A percentile compares a stretch with the other conserved stretches of the same genome.
These are phyloP conservation scores for Thalassiosira hispida DNA, from an alignment of 352 stramenopile species.

Conservation along the genomic window DNA sequence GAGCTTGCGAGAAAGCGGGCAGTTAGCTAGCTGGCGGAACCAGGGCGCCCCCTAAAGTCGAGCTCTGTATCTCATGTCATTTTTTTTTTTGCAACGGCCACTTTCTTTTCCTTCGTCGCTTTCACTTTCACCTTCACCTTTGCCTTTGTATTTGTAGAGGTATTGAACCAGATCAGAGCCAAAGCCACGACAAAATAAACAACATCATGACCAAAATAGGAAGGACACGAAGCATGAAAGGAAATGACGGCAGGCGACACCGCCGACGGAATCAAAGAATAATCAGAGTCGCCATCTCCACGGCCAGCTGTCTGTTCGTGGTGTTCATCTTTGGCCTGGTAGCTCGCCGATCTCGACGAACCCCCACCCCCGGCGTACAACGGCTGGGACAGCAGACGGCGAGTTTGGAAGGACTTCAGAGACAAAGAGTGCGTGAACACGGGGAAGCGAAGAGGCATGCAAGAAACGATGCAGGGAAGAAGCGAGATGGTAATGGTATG, in stretches of 20 bases:
- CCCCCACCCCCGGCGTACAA: background rate
- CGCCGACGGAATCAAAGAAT: background rate
- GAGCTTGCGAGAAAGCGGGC: no score
- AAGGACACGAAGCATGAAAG: constrained; percentile 22
- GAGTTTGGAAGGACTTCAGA: background rate
- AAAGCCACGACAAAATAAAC: no score
- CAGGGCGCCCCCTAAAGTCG: no score
- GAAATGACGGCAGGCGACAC: constrained; percentile 14
- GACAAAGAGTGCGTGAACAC: background rate
- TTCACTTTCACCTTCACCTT: no score
- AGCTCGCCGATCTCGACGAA: background rate
- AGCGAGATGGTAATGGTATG: background rate
- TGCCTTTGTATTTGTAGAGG: no score
- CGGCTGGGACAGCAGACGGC: constrained; percentile 7
- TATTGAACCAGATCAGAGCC: no score
- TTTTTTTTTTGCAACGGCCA: no score
- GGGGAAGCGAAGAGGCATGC: background rate
- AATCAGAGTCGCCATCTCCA: background rate
- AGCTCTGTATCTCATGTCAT: no score
- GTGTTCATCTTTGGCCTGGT: background rate
- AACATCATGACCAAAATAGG: constrained; percentile 35
- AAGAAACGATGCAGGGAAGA: no score
- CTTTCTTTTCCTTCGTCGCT: no score
- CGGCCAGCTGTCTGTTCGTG: background rate
- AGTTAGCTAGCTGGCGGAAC: no score